Evolutionary conservation across 352 stramenopile genomes (phyloP).

Genomic region (Globisporangium rhizosaccharum): DNA sequence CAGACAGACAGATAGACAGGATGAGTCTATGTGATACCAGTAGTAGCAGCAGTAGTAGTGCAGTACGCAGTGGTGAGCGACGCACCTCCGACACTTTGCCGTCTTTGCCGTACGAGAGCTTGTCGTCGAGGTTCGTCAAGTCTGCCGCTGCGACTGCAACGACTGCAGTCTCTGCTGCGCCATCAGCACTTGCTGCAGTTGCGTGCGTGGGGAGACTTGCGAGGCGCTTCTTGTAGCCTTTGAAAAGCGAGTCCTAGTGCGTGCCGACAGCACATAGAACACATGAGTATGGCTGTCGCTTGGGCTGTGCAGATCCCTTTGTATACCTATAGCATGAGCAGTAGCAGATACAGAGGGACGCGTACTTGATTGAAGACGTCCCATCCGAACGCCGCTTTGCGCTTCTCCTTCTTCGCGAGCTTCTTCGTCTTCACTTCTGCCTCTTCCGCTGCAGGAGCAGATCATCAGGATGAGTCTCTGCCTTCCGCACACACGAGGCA

Average conservation of each 20-base stretch:
- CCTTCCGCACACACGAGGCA: too few species aligned
- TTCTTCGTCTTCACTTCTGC: constrained; percentile 61
- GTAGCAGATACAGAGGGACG: too few species aligned
- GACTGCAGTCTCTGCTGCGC: constrained; percentile 9
- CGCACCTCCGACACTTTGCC: constrained; percentile 46
- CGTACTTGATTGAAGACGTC: constrained; percentile 73
- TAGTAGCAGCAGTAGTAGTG: not conserved
- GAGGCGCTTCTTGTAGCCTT: constrained; percentile 82
- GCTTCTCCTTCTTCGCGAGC: constrained; percentile 66
- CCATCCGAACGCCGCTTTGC: constrained; percentile 78
- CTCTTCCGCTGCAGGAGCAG: constrained; percentile 32
- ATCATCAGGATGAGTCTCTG: not conserved
- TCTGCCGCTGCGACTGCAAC: constrained; percentile 1
- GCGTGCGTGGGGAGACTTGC: constrained; percentile 41
- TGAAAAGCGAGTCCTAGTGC: constrained; percentile 66
- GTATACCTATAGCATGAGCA: not conserved
- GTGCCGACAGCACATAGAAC: not conserved
- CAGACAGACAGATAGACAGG: not conserved
- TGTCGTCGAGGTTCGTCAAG: constrained; percentile 32
- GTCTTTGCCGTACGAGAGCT: constrained; percentile 62
- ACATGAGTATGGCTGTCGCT: not conserved
- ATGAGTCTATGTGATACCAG: not conserved
- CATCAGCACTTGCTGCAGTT: constrained; percentile 6
- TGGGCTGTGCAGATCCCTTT: not conserved
- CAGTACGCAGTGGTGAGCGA: constrained; percentile 7